phyloP scores from a whole-genome alignment of 768 basidiomycete genomes.

The Russula virescens region DNA sequence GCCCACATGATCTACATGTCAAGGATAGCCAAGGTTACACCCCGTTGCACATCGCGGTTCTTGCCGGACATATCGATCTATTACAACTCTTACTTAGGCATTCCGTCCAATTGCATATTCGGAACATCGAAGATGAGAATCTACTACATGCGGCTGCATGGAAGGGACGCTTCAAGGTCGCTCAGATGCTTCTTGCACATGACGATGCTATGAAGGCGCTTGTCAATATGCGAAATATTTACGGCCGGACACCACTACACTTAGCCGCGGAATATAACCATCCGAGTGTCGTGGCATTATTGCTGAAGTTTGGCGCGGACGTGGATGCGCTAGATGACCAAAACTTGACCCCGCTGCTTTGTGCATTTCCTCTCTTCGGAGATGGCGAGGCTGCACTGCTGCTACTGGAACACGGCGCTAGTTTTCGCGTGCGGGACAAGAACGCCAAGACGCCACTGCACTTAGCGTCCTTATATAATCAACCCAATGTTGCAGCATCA shows the following conservation, averaged over 20 bases:
- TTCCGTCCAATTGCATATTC: background rate
- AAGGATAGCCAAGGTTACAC: background rate
- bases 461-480: no score
- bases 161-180: background rate
- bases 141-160: background rate
- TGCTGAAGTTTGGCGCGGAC: no score
- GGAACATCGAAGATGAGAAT: background rate
- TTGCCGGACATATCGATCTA: background rate
- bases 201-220: no score
- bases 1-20: no score
- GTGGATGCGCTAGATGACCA: no score
- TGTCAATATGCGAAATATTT: no score
- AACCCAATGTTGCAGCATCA: background rate
- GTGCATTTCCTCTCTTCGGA: no score
- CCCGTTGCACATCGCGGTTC: background rate
- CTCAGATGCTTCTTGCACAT: background rate
- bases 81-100: background rate
- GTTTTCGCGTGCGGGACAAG: no score
- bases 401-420: background rate
- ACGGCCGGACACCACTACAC: no score
- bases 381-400: background rate
- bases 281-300: no score
- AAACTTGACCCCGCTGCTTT: no score
- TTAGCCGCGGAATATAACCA: no score
- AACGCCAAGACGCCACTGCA: constrained; percentile 19